These are phyloP conservation scores for Metarhizium brunneum DNA, from an alignment of 2,329 filamentous ascomycete genomes.

Conservation along the genomic window DNA sequence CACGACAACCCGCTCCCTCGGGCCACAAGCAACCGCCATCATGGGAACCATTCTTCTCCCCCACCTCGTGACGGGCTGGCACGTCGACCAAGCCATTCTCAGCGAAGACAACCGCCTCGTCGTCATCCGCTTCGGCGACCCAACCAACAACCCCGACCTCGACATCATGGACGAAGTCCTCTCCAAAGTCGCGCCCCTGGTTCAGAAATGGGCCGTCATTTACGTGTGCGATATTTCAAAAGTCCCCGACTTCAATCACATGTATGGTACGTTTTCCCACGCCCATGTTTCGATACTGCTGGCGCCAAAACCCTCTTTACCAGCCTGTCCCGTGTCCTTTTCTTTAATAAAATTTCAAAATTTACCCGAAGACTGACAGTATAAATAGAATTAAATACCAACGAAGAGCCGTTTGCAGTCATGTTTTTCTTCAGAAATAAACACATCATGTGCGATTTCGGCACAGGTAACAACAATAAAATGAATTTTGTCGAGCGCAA, in stretches of 20 bases:
- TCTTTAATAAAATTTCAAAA: neutral
- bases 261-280: constrained; percentile 55
- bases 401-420: constrained; percentile 71
- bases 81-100: constrained; percentile 91
- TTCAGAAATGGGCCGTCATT: constrained; percentile 88
- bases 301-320: neutral
- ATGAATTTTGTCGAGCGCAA: constrained; percentile 91
- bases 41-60: constrained; percentile 86
- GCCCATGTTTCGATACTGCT: no score
- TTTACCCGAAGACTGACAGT: no score
- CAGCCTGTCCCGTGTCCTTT: neutral
- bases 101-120: constrained; percentile 86
- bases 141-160: constrained; percentile 57
- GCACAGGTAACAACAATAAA: constrained; percentile 98
- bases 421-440: constrained; percentile 99
- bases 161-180: constrained; percentile 87
- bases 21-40: neutral
- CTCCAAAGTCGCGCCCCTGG: constrained; percentile 83
- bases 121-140: constrained; percentile 77
- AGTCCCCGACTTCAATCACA: constrained; percentile 87
- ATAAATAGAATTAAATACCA: constrained; percentile 6
- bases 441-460: constrained; percentile 97
- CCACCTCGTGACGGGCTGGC: constrained; percentile 87
- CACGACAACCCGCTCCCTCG: neutral
- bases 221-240: constrained; percentile 91